Base-by-base conservation (phyloP, 768 basidiomycete species). In the Tulasnella sp. region DNA sequence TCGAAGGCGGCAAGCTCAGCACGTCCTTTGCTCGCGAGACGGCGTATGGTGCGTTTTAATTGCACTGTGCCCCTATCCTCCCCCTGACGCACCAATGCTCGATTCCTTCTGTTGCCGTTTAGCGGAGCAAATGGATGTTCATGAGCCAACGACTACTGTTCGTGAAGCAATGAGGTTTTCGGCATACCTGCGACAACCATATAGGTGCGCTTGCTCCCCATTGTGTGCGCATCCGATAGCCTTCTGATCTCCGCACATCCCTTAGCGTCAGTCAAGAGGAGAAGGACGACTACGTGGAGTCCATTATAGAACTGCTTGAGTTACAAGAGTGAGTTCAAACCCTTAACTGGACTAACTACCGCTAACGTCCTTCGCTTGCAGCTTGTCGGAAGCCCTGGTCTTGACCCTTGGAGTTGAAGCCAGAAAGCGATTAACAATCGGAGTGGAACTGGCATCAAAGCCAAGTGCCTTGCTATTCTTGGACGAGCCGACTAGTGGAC, bases 401-500 rank as follows among this genome's bases (percentile, higher is more conserved):
- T 70, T 65, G 60, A 69, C 71, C 65, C 66, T 72, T 9, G 65
- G 65, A 29, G 69, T 70, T 41, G 68, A 70, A 53, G 72, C 70
- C 34, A 68, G 77, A 48, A 78, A 78, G 65, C 74, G 76, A 25
- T 68, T 79, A 22, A 78, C 77, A 9, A 80, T 79, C 63, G 78
- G 74, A 64, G 78, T 79, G 66, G 78, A 79, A 66, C 72, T 80
- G 3, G 77, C 75, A 31, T 75, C 78, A 60, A 77, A 77, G 68
- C 88, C 88, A 0, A 81, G 85, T 64, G 73, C 92, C 0, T 74
- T 94, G 0, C 76, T 93, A 17, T 92, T 93, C 75, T 71, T 91
- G 34, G 91, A 92, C 66, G 90, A 93, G 68, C 92, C 92, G 0
- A 93, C 91, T 0, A 84, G 87, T 24, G 89, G 73, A 62, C 67